These are phyloP conservation scores for Suhomyces coccinellae DNA, from an alignment of 1,139 yeast species.

Conservation along the genomic window DNA sequence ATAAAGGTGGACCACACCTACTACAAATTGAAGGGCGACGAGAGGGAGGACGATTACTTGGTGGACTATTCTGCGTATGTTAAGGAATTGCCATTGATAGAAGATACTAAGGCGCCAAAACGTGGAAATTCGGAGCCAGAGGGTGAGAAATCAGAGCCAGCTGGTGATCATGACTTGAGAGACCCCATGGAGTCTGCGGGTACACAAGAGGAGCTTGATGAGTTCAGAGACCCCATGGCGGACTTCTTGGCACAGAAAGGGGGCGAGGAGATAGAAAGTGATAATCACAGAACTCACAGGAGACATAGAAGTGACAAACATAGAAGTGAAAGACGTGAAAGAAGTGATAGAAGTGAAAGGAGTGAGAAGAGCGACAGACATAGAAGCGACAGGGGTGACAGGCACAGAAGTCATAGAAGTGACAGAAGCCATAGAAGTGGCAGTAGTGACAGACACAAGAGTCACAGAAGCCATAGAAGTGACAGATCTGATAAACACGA, in stretches of 20 bases:
- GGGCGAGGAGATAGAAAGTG: constrained; percentile 6
- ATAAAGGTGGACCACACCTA: constrained; percentile 77
- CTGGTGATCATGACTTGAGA: constrained; percentile 13
- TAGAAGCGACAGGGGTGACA: constrained; percentile 1
- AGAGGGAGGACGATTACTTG: constrained; percentile 45
- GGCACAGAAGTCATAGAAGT: not conserved
- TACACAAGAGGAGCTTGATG: constrained; percentile 4
- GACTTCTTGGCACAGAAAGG: constrained; percentile 11
- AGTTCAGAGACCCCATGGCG: constrained; percentile 24
- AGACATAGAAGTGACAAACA: constrained; percentile 6
- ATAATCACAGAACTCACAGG: constrained; percentile 8
- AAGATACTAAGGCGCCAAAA: not conserved
- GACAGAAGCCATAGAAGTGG: constrained; percentile 2
- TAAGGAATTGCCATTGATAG: constrained; percentile 5
- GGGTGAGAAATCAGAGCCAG: constrained; percentile 4
- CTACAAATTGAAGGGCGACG: constrained; percentile 56
- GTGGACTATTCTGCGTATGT: constrained; percentile 32
- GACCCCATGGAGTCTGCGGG: constrained; percentile 17
- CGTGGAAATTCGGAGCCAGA: not conserved
- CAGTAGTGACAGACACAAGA: not conserved
- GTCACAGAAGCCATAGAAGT: not conserved
- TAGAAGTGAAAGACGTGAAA: constrained; percentile 6
- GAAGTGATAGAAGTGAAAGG: constrained; percentile 1
- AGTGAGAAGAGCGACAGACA: constrained; percentile 4
- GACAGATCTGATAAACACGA: not conserved